Base-by-base conservation (phyloP, 1,139 yeast genomes). In the Yamadazyma trypodendri region DNA sequence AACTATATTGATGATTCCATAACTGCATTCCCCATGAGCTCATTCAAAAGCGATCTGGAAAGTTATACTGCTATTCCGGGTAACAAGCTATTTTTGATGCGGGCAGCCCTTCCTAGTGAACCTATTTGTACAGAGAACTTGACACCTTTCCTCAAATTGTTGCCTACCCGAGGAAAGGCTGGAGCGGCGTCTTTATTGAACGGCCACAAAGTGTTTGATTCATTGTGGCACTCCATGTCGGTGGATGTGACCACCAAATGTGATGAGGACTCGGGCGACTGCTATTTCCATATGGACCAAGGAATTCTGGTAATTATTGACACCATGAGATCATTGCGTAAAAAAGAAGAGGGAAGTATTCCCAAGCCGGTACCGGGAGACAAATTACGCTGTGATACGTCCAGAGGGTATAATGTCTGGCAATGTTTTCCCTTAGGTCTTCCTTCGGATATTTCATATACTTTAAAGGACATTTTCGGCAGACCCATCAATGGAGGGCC, bases 51-150 rank as follows among this genome's bases (percentile, higher is more conserved):
- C 22, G 37, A 41, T 13, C 6, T 22, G 0, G 31, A 32, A 4
- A 41, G 57, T 44, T 53, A 38, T 37, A 45, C 53, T 28, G 56
- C 64, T 1, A 49, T 60, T n/a, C 36, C 55, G 1, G 43, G 48
- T 5, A 68, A 72, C 38, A 56, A 66, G 5, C 58, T 84, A 12
- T 84, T 70, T 53, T 63, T 84, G 28, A 57, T 90, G 45, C 72
- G 95, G 44, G 96, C 97, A 6, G 86, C 96, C 0, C 73, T 94
- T 35, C 97, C 99, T 1, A 79, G 92, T 45, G 99, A 94, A 55
- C 96, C 97, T 0, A 83, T 94, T 12, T 94, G 99, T 63, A 94
- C 99, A 0, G 99, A 94, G 58, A 94, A 94, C 59, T 72, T 94
- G 54, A 90, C 99, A 0, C 98, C 98, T 0, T 88, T 92, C 52